phyloP scores from a whole-genome alignment of 768 basidiomycete species.

The Macrolepiota albuminosa region DNA sequence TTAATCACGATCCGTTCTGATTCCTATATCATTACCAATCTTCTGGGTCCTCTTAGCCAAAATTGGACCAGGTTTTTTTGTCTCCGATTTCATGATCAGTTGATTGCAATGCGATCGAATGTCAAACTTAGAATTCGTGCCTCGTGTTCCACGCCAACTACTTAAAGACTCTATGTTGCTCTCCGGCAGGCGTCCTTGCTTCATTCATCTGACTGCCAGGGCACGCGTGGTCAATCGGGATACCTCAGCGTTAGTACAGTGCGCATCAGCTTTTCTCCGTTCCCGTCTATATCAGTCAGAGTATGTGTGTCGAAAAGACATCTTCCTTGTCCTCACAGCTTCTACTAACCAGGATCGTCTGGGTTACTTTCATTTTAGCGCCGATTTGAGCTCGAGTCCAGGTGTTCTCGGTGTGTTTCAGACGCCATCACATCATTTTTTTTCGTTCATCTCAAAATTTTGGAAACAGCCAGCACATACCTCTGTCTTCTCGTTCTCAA shows the following conservation, averaged over 20 bases:
- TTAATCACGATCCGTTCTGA: background rate
- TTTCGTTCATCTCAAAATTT: background rate
- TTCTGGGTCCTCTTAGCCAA: slow-evolving; percentile 25
- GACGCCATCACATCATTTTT: background rate
- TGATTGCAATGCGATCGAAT: no score
- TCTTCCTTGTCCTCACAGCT: background rate
- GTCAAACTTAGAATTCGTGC: slow-evolving; percentile 14
- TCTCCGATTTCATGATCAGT: no score
- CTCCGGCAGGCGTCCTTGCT: slow-evolving; percentile 28
- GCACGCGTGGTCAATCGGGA: slow-evolving; percentile 13
- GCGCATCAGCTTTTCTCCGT: slow-evolving; percentile 7
- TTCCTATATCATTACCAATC: background rate
- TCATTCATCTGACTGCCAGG: slow-evolving; percentile 10
- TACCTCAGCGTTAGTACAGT: slow-evolving; percentile 12
- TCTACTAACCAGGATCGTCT: background rate
- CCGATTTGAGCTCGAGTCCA: background rate
- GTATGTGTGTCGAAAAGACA: slow-evolving; percentile 1
- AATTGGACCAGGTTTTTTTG: background rate
- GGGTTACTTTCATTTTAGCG: background rate
- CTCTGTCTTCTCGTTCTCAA: background rate
- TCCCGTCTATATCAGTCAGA: slow-evolving; percentile 1
- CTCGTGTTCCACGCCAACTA: slow-evolving; percentile 35
- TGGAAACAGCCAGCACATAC: background rate
- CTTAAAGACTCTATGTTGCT: slow-evolving; percentile 27
- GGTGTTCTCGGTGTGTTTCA: background rate